These are phyloP conservation scores for Aureobasidium lini DNA, from an alignment of 2,329 filamentous ascomycete genomes.

Conservation along the genomic window DNA sequence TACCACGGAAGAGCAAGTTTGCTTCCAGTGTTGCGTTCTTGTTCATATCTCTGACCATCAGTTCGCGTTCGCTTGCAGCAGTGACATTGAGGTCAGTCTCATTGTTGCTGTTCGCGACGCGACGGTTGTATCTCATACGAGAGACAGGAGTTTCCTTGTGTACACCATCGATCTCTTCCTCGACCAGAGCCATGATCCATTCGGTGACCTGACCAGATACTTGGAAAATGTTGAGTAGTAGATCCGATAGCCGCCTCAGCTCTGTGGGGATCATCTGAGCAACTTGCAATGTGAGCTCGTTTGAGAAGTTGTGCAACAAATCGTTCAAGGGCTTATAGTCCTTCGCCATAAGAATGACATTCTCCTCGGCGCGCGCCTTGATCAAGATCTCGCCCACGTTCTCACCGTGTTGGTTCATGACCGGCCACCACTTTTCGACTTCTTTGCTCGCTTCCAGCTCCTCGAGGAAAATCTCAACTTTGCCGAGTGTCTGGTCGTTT, in stretches of 20 bases:
- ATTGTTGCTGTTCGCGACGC: constrained; percentile 63
- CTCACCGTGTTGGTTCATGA: constrained; percentile 69
- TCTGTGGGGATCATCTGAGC: constrained; percentile 70
- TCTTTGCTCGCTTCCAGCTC: constrained; percentile 71
- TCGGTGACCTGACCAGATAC: constrained; percentile 76
- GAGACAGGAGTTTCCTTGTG: constrained; percentile 70
- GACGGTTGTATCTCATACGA: constrained; percentile 60
- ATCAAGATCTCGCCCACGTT: constrained; percentile 77
- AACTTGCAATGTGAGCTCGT: constrained; percentile 77
- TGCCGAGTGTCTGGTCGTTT: constrained; percentile 51
- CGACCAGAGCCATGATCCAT: constrained; percentile 87
- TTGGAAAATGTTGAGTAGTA: constrained; percentile 89
- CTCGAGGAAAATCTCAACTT: constrained; percentile 75
- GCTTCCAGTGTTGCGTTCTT: constrained; percentile 78
- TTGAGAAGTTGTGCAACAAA: constrained; percentile 75
- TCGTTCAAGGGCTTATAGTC: constrained; percentile 81
- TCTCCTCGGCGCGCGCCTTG: constrained; percentile 76
- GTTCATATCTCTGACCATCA: constrained; percentile 67
- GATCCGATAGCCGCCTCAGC: constrained; percentile 72
- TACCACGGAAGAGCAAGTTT: constrained; percentile 90
- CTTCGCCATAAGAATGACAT: constrained; percentile 76
- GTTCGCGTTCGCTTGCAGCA: constrained; percentile 54
- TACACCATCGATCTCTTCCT: constrained; percentile 94
- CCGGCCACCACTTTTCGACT: constrained; percentile 77
- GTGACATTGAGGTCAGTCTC: constrained; percentile 24